Evolutionary conservation across 2,329 filamentous ascomycete species (phyloP).

Genomic region (Apiospora malaysiana): DNA sequence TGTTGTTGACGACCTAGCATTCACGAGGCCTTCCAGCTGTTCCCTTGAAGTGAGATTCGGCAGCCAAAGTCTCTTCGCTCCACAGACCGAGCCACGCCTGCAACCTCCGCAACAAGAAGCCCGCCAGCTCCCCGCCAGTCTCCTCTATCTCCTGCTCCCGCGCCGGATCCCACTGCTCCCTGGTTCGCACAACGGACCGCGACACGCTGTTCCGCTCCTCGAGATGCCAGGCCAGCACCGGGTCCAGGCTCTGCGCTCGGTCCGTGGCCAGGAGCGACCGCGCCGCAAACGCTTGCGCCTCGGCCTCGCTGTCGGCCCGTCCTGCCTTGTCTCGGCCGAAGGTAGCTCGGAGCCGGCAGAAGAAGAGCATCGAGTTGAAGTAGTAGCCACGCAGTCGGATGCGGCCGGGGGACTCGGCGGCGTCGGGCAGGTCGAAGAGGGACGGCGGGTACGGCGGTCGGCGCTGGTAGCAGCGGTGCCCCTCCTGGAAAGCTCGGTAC

Average conservation of each 20-base stretch:
- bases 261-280: neutral
- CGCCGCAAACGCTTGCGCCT: neutral
- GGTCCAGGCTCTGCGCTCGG: neutral
- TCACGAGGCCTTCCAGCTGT: no score
- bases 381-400: neutral
- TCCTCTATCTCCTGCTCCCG: neutral
- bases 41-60: neutral
- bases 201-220: neutral
- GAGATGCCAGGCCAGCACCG: neutral
- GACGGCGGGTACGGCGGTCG: neutral
- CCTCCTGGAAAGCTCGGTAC: neutral
- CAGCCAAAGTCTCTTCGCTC: neutral
- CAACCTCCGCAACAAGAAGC: neutral
- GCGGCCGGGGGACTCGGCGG: slow-evolving; percentile 1
- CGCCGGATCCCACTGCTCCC: neutral
- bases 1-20: no score
- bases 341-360: neutral
- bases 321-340: neutral
- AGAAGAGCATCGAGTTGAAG: neutral
- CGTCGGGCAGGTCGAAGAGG: neutral
- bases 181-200: neutral
- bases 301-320: slow-evolving; percentile 1
- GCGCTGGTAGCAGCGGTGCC: neutral
- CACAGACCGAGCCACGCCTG: neutral
- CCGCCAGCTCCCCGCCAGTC: neutral